Evolutionary conservation across 768 basidiomycete genomes (phyloP).

Genomic region (Daedalea quercina): DNA sequence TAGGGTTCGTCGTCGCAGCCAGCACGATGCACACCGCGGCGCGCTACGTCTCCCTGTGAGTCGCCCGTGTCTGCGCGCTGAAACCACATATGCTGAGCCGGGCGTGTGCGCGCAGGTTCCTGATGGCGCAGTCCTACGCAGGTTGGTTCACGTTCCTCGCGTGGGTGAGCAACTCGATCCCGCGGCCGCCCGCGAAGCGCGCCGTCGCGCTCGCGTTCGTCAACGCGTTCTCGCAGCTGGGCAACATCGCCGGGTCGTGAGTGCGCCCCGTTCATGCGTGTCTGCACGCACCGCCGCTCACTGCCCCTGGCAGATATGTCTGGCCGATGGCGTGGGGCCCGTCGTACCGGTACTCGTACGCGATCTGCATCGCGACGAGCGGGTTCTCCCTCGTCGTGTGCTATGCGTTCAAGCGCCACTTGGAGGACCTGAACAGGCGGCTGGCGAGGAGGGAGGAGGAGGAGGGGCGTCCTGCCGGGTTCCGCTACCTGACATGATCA

Average conservation of each 20-base stretch:
- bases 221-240: slow-evolving; percentile 76
- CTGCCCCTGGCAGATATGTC: slow-evolving; percentile 37
- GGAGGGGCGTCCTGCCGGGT: slow-evolving; percentile 12
- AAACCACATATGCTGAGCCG: background rate
- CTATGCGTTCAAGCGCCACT: slow-evolving; percentile 25
- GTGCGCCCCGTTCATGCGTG: slow-evolving; percentile 21
- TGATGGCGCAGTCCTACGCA: slow-evolving; percentile 71
- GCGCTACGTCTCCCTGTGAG: slow-evolving; percentile 62
- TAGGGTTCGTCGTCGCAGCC: slow-evolving; percentile 64
- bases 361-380: slow-evolving; percentile 60
- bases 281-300: background rate
- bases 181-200: slow-evolving; percentile 80
- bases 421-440: slow-evolving; percentile 23
- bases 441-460: slow-evolving; percentile 34
- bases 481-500: slow-evolving; percentile 34
- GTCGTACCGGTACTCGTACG: slow-evolving; percentile 62
- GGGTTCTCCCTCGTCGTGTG: slow-evolving; percentile 34
- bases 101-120: slow-evolving; percentile 41
- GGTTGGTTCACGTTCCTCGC: slow-evolving; percentile 62
- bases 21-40: slow-evolving; percentile 54
- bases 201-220: slow-evolving; percentile 82
- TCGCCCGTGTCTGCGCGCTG: slow-evolving; percentile 2
- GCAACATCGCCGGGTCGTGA: slow-evolving; percentile 81
- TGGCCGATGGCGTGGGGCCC: slow-evolving; percentile 71
- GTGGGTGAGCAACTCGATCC: slow-evolving; percentile 53